These are phyloP conservation scores for Orbilia quercus DNA, from an alignment of 2,329 filamentous ascomycete genomes.

Conservation along the genomic window DNA sequence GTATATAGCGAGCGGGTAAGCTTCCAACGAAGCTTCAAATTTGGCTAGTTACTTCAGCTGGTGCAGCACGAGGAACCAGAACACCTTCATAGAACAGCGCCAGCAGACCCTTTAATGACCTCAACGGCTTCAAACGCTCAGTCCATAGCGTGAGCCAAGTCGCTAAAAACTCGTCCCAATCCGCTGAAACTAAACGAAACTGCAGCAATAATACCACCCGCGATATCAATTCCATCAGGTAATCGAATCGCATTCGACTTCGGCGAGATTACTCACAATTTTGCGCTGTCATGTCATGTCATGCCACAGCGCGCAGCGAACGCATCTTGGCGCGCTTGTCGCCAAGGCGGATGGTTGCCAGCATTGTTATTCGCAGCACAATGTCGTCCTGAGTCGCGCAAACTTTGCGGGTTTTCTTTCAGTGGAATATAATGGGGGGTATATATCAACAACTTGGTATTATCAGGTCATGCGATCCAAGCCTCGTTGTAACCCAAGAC, in stretches of 20 bases:
- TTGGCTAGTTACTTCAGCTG: no score
- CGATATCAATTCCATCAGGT: no score
- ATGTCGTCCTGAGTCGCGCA: background rate
- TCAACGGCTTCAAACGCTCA: no score
- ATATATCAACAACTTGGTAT: background rate
- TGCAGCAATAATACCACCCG: background rate
- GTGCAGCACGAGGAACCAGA: no score
- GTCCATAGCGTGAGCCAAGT: no score
- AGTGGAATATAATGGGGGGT: background rate
- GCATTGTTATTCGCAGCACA: background rate
- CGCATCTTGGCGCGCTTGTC: background rate
- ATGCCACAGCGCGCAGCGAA: background rate
- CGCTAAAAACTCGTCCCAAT: no score
- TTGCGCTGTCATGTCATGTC: background rate
- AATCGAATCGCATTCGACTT: no score
- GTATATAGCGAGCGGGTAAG: background rate
- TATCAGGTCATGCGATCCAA: background rate
- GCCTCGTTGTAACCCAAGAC: slow-evolving; percentile 3
- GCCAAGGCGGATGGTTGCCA: background rate
- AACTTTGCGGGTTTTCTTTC: no score
- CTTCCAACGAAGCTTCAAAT: background rate
- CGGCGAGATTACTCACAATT: background rate
- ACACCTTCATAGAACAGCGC: no score
- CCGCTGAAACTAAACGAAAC: background rate
- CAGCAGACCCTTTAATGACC: no score